Conservation (phyloP, 164 flowering plant genomes). For the Chimonanthus salicifolius region DNA sequence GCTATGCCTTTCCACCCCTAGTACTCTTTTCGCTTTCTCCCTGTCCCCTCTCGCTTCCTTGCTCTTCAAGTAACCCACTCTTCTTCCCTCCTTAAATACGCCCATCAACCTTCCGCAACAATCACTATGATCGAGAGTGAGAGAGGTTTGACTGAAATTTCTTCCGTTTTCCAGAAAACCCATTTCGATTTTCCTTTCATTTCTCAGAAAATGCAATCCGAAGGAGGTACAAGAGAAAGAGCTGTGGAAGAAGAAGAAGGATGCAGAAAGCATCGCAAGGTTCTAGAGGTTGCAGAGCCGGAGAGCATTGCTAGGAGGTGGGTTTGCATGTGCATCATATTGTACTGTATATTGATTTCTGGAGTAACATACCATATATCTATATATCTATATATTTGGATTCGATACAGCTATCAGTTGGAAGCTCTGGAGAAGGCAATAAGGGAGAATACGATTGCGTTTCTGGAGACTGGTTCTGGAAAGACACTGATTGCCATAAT, state of each 20-base stretch:
- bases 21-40: too few species aligned
- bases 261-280: conserved; percentile 5
- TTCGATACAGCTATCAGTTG: conserved; percentile 55
- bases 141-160: too few species aligned
- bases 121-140: too few species aligned
- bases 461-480: conserved; percentile 92
- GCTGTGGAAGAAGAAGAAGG: background rate
- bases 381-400: background rate
- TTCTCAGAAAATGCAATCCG: too few species aligned
- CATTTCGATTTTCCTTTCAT: too few species aligned
- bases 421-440: conserved; percentile 76
- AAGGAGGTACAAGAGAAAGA: too few species aligned
- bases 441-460: conserved; percentile 70
- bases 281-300: background rate
- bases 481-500: conserved; percentile 86
- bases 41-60: too few species aligned
- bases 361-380: background rate
- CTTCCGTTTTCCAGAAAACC: too few species aligned
- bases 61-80: too few species aligned
- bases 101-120: too few species aligned
- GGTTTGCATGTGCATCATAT: background rate
- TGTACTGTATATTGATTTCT: background rate
- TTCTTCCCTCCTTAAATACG: too few species aligned
- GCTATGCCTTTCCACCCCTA: too few species aligned
- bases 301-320: conserved; percentile 10